Percentiles rank a stretch among this genome's conserved stretches.
These are phyloP conservation scores for Calonectria fujianensis DNA, from an alignment of 2,329 filamentous ascomycete species.

Conservation along the genomic window DNA sequence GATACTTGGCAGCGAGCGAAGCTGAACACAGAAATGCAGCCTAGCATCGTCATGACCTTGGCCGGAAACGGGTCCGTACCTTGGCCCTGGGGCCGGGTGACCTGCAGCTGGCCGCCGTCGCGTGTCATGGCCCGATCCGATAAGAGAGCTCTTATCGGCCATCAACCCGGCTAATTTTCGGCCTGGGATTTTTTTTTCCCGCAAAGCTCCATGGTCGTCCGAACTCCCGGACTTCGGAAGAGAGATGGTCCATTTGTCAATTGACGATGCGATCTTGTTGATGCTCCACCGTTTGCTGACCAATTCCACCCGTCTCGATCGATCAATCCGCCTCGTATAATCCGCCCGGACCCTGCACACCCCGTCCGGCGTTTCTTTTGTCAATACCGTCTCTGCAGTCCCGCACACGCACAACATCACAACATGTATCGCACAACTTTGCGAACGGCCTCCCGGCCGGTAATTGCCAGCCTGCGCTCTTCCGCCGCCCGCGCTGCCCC, in stretches of 20 bases:
- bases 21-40: not conserved
- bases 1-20: not conserved
- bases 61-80: not conserved
- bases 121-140: conserved; percentile 14
- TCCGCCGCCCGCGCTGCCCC: conserved; percentile 62
- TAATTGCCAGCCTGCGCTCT: conserved; percentile 65
- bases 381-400: conserved; percentile 18
- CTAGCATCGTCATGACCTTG: conserved; percentile 15
- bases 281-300: conserved; percentile 44
- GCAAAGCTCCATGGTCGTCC: conserved; percentile 10
- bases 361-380: conserved; percentile 27
- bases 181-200: conserved; percentile 40
- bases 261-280: conserved; percentile 40
- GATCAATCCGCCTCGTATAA: conserved; percentile 22
- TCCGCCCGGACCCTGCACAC: not conserved
- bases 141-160: conserved; percentile 19
- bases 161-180: conserved; percentile 22
- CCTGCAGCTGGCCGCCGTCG: conserved; percentile 13
- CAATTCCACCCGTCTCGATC: conserved; percentile 41
- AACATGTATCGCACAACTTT: conserved; percentile 73
- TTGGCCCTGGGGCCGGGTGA: not conserved
- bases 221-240: conserved; percentile 39
- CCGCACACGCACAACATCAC: conserved; percentile 23
- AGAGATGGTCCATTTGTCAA: conserved; percentile 36
- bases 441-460: conserved; percentile 68